Evolutionary conservation across 1,284 basidiomycete species (phyloP).

Genomic region (Microbotryum saponariae): DNA sequence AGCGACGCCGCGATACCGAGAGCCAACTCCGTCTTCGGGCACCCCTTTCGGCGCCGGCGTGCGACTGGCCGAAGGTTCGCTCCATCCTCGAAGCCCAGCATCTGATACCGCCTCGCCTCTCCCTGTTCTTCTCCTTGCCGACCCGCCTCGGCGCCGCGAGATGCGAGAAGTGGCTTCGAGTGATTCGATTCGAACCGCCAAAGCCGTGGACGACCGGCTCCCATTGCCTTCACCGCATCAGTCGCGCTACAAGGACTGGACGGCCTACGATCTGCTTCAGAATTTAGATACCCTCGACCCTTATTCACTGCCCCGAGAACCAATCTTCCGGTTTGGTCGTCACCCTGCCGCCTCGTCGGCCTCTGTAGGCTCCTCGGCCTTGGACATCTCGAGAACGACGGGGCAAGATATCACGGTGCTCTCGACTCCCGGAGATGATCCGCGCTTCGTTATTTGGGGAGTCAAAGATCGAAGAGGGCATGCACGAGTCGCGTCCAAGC

Average conservation of each 20-base stretch:
- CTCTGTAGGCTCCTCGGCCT: slow-evolving; percentile 20
- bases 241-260: slow-evolving; percentile 15
- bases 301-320: background rate
- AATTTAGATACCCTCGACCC: background rate
- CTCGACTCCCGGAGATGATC: slow-evolving; percentile 60
- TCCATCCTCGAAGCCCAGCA: background rate
- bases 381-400: slow-evolving; percentile 9
- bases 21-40: background rate
- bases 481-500: background rate
- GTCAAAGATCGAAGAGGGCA: background rate
- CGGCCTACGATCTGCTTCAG: slow-evolving; percentile 23
- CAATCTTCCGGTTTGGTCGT: slow-evolving; percentile 19
- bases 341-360: slow-evolving; percentile 14
- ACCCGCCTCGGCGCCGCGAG: background rate
- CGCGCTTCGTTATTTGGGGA: slow-evolving; percentile 80
- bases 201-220: slow-evolving; percentile 1
- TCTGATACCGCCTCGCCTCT: background rate
- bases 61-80: background rate
- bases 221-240: background rate
- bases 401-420: slow-evolving; percentile 30
- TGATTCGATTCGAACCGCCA: slow-evolving; percentile 33
- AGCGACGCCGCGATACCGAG: background rate
- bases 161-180: slow-evolving; percentile 30
- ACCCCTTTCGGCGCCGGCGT: slow-evolving; percentile 16
- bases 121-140: background rate